phyloP scores from a whole-genome alignment of 2,329 filamentous ascomycete species.

The Phaeomoniella chlamydospora region DNA sequence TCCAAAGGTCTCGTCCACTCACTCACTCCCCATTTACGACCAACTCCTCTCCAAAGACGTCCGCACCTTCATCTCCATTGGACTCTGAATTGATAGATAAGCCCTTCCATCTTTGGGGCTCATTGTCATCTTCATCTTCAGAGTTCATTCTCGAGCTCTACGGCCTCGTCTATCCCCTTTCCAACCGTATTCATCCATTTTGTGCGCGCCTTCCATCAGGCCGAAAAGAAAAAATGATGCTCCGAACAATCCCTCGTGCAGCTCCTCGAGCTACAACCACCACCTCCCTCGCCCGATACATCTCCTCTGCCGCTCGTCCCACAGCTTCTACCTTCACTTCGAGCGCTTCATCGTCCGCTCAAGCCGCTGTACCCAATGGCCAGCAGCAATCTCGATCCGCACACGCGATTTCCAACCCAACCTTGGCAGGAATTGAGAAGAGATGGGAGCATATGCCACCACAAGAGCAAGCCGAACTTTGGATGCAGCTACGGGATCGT shows the following conservation, averaged over 20 bases:
- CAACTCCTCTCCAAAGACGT: no score
- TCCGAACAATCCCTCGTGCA: conserved; percentile 29
- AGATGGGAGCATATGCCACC: conserved; percentile 96
- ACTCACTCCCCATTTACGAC: no score
- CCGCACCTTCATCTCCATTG: conserved; percentile 1
- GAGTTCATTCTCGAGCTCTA: conserved; percentile 15
- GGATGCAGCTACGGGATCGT: conserved; percentile 95
- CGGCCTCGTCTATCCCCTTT: conserved; percentile 6
- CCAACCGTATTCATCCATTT: conserved; percentile 4
- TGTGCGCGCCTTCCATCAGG: neutral
- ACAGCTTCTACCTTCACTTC: conserved; percentile 21
- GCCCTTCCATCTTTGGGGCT: neutral
- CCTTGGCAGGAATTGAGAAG: conserved; percentile 96
- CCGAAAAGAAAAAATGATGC: conserved; percentile 25
- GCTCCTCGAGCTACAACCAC: conserved; percentile 17
- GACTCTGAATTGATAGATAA: neutral
- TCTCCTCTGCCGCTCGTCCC: conserved; percentile 17
- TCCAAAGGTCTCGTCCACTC: no score
- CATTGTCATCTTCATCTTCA: conserved; percentile 6
- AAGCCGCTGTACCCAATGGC: conserved; percentile 20
- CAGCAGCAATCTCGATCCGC: conserved; percentile 33
- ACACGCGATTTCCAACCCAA: conserved; percentile 95
- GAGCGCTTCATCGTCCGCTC: conserved; percentile 16
- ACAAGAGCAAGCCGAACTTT: conserved; percentile 97
- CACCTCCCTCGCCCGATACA: conserved; percentile 7